Percentiles rank a stretch among this genome's conserved stretches.
Evolutionary conservation across 768 basidiomycete species (phyloP).

Genomic region (Megacollybia marginata): DNA sequence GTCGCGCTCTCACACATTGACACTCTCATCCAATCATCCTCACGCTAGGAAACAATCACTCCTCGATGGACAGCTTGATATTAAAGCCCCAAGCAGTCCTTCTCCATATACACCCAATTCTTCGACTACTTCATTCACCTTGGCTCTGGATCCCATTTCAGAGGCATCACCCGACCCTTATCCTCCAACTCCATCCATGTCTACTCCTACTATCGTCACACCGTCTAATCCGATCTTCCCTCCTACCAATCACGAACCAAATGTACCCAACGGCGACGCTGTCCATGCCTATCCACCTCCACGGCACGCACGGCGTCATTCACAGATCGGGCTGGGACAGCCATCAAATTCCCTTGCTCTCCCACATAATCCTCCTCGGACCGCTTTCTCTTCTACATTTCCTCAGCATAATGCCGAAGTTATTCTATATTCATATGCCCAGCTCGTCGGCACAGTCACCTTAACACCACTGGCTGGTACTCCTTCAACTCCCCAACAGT

Average conservation of each 20-base stretch:
- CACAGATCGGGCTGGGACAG: constrained; percentile 42
- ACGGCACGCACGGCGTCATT: constrained; percentile 18
- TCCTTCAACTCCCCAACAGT: constrained; percentile 10
- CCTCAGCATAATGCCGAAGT: constrained; percentile 51
- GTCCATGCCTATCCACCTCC: neutral
- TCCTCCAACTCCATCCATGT: constrained; percentile 3
- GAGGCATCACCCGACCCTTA: constrained; percentile 17
- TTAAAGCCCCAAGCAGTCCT: constrained; percentile 16
- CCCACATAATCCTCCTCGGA: constrained; percentile 18
- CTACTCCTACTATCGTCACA: constrained; percentile 9
- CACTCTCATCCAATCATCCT: constrained; percentile 56
- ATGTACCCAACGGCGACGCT: neutral
- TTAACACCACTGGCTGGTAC: constrained; percentile 34
- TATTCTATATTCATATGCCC: constrained; percentile 80
- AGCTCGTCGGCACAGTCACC: constrained; percentile 62
- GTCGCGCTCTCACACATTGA: constrained; percentile 42
- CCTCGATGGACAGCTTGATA: constrained; percentile 37
- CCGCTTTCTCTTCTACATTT: constrained; percentile 38
- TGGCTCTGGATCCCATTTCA: constrained; percentile 41
- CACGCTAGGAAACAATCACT: constrained; percentile 74
- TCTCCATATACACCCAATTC: constrained; percentile 29
- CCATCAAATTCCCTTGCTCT: constrained; percentile 5
- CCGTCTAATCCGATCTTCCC: constrained; percentile 28
- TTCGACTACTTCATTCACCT: constrained; percentile 40
- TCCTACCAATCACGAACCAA: constrained; percentile 9